Evolutionary conservation across 257 asterid species (phyloP), one percentile per base, ranked within the genome.

Genomic region (Galeopsis tetrahit): DNA sequence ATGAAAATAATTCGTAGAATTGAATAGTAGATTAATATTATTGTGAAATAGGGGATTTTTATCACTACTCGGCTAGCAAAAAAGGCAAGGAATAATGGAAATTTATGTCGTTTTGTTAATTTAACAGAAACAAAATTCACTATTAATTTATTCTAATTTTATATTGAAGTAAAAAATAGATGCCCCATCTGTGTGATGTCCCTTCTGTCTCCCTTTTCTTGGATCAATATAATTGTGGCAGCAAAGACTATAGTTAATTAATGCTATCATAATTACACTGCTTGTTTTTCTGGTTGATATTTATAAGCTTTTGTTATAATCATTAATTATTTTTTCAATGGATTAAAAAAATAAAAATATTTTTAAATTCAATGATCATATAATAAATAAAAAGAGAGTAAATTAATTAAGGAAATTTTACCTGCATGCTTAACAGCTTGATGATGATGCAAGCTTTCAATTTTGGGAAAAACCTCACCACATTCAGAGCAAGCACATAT

Each of bases 341-440:
- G 28, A 21, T 21, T 21, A 21, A 1, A 21, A 21, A 21, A 21
- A 21, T 1, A 21, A 21, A 21, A 21, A 21, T n/a, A n/a, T n/a
- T n/a, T n/a, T n/a, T n/a, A n/a, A 21, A 21, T 0, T 21, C 28
- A 21, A 21, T 21, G 28, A 21, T 21, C 28, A 21, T 21, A 21
- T 21, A 21, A 21, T 21, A 21, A 21, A 21, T 21, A 21, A 21
- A 21, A 21, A 1, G 28, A 21, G 28, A 21, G 28, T 21, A 46
- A 10, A 10, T 17, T 10, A 2, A 57, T 31, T 3, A 59, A 14
- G 14, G 39, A 2, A 6, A 51, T 10, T 17, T 58, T 80, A 91
- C 98, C 98, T 62, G 98, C 98, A 76, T 93, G 98, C 75, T 81
- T 84, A 28, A 91, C 84, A 2, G 98, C 96, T 81, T 84, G 96